phyloP scores from a whole-genome alignment of 768 basidiomycete species.

The Phylloporus sp. region DNA sequence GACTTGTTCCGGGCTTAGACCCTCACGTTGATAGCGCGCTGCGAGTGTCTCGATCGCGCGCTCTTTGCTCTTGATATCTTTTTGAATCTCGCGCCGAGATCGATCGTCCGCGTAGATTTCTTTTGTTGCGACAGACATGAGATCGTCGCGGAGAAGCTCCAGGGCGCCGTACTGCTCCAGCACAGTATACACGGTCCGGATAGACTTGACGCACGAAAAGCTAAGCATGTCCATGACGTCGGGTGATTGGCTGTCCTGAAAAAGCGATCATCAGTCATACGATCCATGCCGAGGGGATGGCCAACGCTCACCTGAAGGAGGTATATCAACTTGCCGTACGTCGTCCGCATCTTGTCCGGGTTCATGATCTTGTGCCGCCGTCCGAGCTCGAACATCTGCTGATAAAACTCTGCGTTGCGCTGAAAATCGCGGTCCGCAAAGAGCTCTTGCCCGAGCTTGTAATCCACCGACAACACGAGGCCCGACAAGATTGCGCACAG shows the following conservation, averaged over 20 bases:
- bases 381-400: constrained; percentile 75
- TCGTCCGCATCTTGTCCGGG: constrained; percentile 86
- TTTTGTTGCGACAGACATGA: constrained; percentile 70
- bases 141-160: constrained; percentile 70
- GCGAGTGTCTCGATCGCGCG: constrained; percentile 77
- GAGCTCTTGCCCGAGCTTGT: constrained; percentile 83
- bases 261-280: not conserved
- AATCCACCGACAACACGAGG: constrained; percentile 75
- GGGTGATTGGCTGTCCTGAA: constrained; percentile 75
- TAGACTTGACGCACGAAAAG: constrained; percentile 74
- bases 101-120: constrained; percentile 75
- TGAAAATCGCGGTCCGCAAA: constrained; percentile 80
- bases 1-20: constrained; percentile 59
- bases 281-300: not conserved
- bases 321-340: constrained; percentile 83
- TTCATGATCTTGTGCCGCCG: constrained; percentile 89
- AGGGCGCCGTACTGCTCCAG: constrained; percentile 62
- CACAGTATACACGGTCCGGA: constrained; percentile 66
- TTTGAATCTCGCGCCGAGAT: constrained; percentile 71
- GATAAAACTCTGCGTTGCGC: constrained; percentile 75
- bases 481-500: constrained; percentile 86
- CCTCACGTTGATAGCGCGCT: constrained; percentile 51
- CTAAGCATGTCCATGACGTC: constrained; percentile 76
- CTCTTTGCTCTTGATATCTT: constrained; percentile 79
- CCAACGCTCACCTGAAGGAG: constrained; percentile 58